phyloP scores from a whole-genome alignment of 2,329 filamentous ascomycete species.

The Aquanectria penicillioides region DNA sequence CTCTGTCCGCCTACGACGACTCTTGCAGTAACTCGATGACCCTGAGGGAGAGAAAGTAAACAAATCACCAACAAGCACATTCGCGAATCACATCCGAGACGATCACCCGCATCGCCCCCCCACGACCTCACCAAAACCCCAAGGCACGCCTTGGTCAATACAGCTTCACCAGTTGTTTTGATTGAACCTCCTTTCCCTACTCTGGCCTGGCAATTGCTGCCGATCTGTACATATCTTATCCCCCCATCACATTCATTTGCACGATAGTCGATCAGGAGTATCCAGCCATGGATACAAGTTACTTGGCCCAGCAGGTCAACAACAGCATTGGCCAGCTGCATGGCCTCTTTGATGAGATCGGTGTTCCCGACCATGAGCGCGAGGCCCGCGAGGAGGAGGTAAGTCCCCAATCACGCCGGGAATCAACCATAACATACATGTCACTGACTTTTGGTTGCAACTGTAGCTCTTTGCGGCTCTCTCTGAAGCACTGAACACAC shows the following conservation, averaged over 20 bases:
- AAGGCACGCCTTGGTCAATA: conserved; percentile 10
- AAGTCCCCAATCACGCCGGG: conserved; percentile 42
- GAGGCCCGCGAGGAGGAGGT: conserved; percentile 91
- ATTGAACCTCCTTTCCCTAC: conserved; percentile 17
- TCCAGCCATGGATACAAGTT: conserved; percentile 84
- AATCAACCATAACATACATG: neutral
- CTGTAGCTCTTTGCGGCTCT: conserved; percentile 86
- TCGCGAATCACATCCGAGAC: conserved; percentile 33
- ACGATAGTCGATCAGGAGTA: conserved; percentile 15
- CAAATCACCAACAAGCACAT: conserved; percentile 23
- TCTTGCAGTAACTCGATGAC: conserved; percentile 39
- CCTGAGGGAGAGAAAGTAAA: conserved; percentile 43
- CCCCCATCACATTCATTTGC: conserved; percentile 27
- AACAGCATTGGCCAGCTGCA: conserved; percentile 93
- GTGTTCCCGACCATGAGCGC: conserved; percentile 91
- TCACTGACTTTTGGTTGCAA: conserved; percentile 18
- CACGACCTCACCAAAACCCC: too few species aligned
- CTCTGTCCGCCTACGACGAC: conserved; percentile 34
- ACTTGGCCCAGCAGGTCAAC: conserved; percentile 94
- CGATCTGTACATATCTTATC: conserved; percentile 24
- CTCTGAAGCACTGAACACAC: conserved; percentile 90
- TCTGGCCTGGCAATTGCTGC: conserved; percentile 11
- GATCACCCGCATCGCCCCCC: too few species aligned
- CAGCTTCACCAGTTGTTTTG: conserved; percentile 17
- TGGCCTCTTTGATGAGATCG: conserved; percentile 96